Conservation (phyloP, 805 yeast genomes). For the Barnettozyma wickerhamii region DNA sequence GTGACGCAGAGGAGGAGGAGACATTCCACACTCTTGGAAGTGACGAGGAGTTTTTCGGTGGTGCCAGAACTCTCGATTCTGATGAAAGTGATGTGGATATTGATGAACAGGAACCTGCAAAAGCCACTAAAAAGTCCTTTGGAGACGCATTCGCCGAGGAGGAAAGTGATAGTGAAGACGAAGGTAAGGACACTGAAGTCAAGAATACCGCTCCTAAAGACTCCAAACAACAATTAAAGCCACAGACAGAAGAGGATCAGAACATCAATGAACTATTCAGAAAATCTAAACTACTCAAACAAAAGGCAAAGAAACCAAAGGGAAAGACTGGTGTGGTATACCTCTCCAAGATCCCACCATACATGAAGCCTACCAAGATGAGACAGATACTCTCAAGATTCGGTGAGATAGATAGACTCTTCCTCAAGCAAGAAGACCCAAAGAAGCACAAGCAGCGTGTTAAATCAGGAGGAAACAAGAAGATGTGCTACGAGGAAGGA, state of each 20-base stretch:
- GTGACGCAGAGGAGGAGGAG: constrained; percentile 11
- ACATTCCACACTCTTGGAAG: constrained; percentile 14
- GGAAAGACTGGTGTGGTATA: constrained; percentile 89
- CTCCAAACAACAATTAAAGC: constrained; percentile 13
- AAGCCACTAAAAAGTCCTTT: constrained; percentile 5
- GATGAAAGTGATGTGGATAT: constrained; percentile 29
- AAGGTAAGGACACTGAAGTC: constrained; percentile 17
- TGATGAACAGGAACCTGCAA: constrained; percentile 12
- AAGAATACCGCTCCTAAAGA: constrained; percentile 22
- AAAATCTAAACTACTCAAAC: constrained; percentile 50
- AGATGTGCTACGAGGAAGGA: constrained; percentile 84
- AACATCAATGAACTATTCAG: constrained; percentile 43
- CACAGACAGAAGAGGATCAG: constrained; percentile 18
- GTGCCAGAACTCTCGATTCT: constrained; percentile 3
- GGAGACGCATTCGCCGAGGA: constrained; percentile 19
- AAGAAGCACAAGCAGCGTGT: constrained; percentile 60
- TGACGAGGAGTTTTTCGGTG: constrained; percentile 24
- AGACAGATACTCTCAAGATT: constrained; percentile 76
- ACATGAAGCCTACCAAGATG: constrained; percentile 92
- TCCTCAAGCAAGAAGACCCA: constrained; percentile 80
- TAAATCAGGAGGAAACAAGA: constrained; percentile 89
- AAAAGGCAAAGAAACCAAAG: constrained; percentile 53
- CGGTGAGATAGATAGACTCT: constrained; percentile 85
- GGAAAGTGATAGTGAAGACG: constrained; percentile 17
- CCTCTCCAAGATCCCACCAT: constrained; percentile 87